These are phyloP conservation scores for Chlamydomonas eustigma DNA, from an alignment of 139 green algal species.

Conservation along the genomic window DNA sequence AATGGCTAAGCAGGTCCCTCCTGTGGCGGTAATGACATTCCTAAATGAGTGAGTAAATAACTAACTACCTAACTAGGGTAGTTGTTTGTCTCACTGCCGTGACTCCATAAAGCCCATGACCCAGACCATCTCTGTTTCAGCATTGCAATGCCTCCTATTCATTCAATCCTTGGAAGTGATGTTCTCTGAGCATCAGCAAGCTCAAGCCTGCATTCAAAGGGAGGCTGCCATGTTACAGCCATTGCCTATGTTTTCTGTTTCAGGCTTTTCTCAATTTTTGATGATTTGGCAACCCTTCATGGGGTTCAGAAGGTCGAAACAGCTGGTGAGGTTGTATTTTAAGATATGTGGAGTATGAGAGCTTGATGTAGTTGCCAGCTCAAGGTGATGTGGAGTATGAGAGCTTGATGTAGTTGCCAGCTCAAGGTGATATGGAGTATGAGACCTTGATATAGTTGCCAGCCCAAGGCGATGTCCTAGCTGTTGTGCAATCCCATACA, in stretches of 20 bases:
- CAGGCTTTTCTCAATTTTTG: conserved; percentile 31
- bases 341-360: not conserved
- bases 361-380: not conserved
- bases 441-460: not conserved
- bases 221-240: too few species aligned
- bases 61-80: too few species aligned
- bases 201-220: too few species aligned
- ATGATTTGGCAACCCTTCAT: conserved; percentile 28
- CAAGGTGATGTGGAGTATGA: not conserved
- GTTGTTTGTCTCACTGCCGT: too few species aligned
- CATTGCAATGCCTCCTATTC: too few species aligned
- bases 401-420: not conserved
- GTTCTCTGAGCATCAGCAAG: too few species aligned
- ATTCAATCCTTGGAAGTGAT: too few species aligned
- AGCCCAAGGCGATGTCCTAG: not conserved
- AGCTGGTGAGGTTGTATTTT: not conserved
- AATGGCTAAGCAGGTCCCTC: conserved; percentile 11
- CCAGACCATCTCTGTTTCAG: too few species aligned
- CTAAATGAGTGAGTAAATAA: conserved; percentile 10
- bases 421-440: not conserved
- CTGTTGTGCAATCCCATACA: too few species aligned
- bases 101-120: too few species aligned
- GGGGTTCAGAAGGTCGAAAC: conserved; percentile 39
- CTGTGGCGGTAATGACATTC: conserved; percentile 7
- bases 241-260: too few species aligned